Evolutionary conservation across 139 green algal species (phyloP).

Genomic region (Coelastrella sp.): DNA sequence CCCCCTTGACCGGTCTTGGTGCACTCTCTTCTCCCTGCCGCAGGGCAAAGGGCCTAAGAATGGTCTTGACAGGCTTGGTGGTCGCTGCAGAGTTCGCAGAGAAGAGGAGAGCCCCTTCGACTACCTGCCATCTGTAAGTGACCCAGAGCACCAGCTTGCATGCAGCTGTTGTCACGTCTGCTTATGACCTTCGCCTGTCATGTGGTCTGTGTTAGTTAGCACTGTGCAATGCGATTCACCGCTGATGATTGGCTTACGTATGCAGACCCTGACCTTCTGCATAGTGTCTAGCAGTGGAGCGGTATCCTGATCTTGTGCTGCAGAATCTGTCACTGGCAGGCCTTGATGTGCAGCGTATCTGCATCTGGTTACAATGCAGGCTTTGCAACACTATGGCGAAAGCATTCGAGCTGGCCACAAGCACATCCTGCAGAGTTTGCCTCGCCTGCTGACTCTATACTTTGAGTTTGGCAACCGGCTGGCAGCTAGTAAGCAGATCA

Average conservation of each 20-base stretch:
- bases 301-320: no score
- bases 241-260: no score
- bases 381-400: constrained; percentile 82
- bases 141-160: no score
- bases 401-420: constrained; percentile 72
- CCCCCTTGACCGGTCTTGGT: not conserved
- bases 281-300: no score
- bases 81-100: constrained; percentile 8
- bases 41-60: constrained; percentile 31
- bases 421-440: constrained; percentile 88
- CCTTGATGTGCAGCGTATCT: no score
- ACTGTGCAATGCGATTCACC: no score
- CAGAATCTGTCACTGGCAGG: no score
- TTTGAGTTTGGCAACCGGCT: constrained; percentile 88
- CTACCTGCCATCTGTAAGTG: constrained; percentile 33
- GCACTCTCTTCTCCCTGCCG: not conserved
- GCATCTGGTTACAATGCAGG: not conserved
- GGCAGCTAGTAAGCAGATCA: constrained; percentile 19
- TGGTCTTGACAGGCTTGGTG: constrained; percentile 38
- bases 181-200: no score
- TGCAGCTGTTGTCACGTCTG: no score
- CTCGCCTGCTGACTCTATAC: constrained; percentile 95
- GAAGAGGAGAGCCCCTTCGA: constrained; percentile 25
- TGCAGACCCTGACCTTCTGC: no score
- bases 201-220: no score